A percentile compares a stretch with the other conserved stretches of the same genome.
Evolutionary conservation across 768 basidiomycete species (phyloP).

Genomic region (Russula compacta): DNA sequence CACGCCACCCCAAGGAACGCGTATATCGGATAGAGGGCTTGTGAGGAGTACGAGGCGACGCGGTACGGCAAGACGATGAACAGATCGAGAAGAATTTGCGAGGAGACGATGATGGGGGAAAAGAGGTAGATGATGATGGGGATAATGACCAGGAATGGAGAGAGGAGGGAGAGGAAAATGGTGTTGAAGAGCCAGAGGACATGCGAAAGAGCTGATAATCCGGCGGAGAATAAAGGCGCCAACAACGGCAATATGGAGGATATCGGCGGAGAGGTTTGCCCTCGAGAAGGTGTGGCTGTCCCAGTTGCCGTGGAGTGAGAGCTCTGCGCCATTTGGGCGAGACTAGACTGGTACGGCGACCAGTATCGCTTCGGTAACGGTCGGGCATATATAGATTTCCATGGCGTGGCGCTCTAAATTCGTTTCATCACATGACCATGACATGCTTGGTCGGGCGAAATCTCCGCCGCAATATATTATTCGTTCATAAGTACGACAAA

Average conservation of each 20-base stretch:
- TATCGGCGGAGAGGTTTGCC: constrained; percentile 4
- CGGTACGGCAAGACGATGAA: constrained; percentile 12
- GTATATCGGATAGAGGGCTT: constrained; percentile 19
- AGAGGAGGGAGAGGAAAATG: neutral
- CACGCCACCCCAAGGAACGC: constrained; percentile 16
- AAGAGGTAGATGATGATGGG: constrained; percentile 1
- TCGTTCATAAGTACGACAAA: too few species aligned
- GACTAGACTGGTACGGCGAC: neutral
- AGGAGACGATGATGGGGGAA: constrained; percentile 12
- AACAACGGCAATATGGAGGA: neutral
- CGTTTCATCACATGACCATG: neutral
- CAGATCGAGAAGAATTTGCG: constrained; percentile 7
- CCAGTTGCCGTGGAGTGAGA: neutral
- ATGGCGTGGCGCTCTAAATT: neutral
- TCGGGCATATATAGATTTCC: neutral
- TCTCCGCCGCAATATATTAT: too few species aligned
- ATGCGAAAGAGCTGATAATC: neutral
- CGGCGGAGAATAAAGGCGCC: neutral
- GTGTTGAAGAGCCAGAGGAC: neutral
- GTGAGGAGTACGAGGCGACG: neutral
- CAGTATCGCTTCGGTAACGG: neutral
- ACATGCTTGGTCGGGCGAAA: neutral
- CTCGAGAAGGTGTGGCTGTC: neutral
- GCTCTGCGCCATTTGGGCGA: constrained; percentile 4
- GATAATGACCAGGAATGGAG: constrained; percentile 2